Base-by-base conservation (phyloP, 768 basidiomycete genomes). In the Mycena capillaripes region DNA sequence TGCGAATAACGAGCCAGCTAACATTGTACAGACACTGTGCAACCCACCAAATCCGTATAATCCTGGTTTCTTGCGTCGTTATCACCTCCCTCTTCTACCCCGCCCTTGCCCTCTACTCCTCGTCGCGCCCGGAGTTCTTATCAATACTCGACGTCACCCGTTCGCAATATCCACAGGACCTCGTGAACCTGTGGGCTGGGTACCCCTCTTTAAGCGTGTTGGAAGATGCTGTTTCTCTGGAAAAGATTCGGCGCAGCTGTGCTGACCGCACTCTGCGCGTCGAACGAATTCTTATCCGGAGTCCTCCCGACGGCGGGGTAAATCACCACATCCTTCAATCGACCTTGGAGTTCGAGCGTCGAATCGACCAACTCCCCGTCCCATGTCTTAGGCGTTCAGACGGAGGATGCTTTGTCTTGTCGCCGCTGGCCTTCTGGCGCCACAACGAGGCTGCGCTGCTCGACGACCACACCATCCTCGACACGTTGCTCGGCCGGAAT, bases 61-160 rank as follows among this genome's bases (percentile, higher is more conserved):
- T 97, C 79, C 88, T 97, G 75, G 91, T 96, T 71, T 96, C 94
- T 25, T 90, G 93, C 60, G 89, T 96, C 69, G 95, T 97, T 73
- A 96, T 97, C 79, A 93, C 95, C 66, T 93, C 93, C 21, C 89
- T 97, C 66, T 94, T 96, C 78, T 96, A 95, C 75, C 96, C 96
- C n/a, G 96, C 96, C 23, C 88, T 97, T 60, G 90, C 94, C 59
- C 88, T 94, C 68, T 96, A 96, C 80, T 91, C 91, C 27, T 92
- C 93, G 1, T 91, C 94, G 0, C 89, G 91, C 69, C 89, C 90
- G 0, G 89, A 89, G 80, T 92, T 86, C 60, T 87, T 86, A 75
- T 90, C 86, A 71, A 87, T 93, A n/a, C 86, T 95, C 66, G 89
- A 92, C 62, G 84, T 86, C 57, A 87, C 90, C 7, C 87, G 86